phyloP scores from a whole-genome alignment of 441 rosid genomes.

The Croton setiger region DNA sequence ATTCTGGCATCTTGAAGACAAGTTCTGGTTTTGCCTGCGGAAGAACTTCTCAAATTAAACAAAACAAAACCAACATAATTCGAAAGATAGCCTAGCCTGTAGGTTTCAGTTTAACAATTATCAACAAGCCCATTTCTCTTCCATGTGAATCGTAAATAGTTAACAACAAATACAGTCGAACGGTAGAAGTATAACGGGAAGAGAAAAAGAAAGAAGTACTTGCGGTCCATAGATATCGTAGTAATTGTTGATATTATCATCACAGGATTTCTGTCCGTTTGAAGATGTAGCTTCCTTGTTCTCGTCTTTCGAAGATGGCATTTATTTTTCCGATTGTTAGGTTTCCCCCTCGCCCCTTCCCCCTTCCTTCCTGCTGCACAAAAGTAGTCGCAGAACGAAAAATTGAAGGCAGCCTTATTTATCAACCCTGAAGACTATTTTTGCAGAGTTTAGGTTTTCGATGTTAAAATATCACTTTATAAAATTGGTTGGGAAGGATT shows the following conservation, averaged over 20 bases:
- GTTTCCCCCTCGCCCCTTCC: background rate
- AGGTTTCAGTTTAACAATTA: background rate
- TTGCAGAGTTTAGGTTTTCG: too few species aligned
- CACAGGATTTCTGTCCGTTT: conserved; percentile 29
- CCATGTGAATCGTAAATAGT: background rate
- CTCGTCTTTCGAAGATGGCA: conserved; percentile 37
- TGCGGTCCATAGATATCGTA: conserved; percentile 75
- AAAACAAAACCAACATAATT: background rate
- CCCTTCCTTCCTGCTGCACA: background rate
- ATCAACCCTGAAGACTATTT: too few species aligned
- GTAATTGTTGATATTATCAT: conserved; percentile 23
- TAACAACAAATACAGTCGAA: background rate
- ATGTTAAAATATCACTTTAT: too few species aligned
- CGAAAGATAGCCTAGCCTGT: background rate
- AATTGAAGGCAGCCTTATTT: background rate
- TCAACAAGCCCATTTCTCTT: too few species aligned
- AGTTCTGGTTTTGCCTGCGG: conserved; percentile 85
- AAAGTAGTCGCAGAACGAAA: background rate
- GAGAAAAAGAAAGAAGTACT: conserved; percentile 23
- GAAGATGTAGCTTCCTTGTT: conserved; percentile 26
- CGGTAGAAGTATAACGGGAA: background rate
- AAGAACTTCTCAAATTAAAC: background rate
- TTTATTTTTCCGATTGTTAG: background rate
- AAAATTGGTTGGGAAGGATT: too few species aligned
- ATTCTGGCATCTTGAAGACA: conserved; percentile 59